Base-by-base conservation (phyloP, 2,329 filamentous ascomycete species). In the Pseudocercospora ulei region DNA sequence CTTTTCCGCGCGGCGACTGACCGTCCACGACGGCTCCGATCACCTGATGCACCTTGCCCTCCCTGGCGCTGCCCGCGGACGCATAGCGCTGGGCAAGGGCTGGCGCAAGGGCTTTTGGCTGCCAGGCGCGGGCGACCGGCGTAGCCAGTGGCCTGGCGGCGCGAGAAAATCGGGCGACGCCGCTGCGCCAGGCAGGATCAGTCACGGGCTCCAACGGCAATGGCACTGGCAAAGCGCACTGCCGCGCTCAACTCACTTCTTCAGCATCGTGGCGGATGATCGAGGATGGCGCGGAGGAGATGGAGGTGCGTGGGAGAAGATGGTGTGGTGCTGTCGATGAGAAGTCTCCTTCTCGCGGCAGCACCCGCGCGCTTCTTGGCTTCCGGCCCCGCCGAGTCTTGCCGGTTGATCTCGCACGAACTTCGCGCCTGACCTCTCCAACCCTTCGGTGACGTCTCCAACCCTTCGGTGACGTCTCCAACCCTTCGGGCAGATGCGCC, bases 1-100 rank as follows among this genome's bases (percentile, higher is more conserved):
- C 47, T 47, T 44, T 51, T 51, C 29, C 26, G n/a, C n/a, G n/a
- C n/a, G n/a, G n/a, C n/a, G n/a, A n/a, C n/a, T n/a, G n/a, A 93
- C 85, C 86, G 72, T 96, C 90, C 61, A 96, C 90, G 66, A 96
- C 87, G 73, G 90, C 88, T 82, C 90, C 87, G 72, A 95, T 95
- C 68, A 95, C 87, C 72, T 86, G 71, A 65, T 76, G 70, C 62
- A 78, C 72, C 68, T 74, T 79, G 62, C 79, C 79, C 64, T 71
- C 64, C 55, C 66, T 65, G 41, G 61, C 57, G 42, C 70, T 60
- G 53, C 75, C 71, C 53, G 73, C 72, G 61, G 68, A 74, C 57
- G 77, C 76, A 62, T 73, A 76, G 56, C 77, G 69, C 56, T 76
- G 68, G 55, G 68, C 62, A 49, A 79, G 62, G 51, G 72, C 71